A percentile compares a stretch with the other conserved stretches of the same genome.
Conservation (phyloP, 2,329 filamentous ascomycete genomes). For the Periconia sp. region DNA sequence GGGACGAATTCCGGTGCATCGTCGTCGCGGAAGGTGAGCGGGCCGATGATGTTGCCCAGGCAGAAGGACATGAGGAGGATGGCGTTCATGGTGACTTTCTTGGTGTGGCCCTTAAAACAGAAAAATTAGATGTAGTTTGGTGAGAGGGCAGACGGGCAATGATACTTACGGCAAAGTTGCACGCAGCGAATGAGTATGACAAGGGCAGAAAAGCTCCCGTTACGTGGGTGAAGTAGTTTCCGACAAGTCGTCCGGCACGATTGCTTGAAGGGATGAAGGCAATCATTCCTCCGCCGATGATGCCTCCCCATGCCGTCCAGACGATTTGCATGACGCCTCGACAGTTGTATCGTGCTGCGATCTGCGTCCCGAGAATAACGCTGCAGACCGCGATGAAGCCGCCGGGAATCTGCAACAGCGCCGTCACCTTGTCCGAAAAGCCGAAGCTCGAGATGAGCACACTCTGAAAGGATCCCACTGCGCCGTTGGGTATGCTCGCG, state of each 20-base stretch:
- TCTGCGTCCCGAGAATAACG: conserved; percentile 15
- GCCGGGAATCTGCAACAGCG: conserved; percentile 42
- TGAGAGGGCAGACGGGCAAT: not conserved
- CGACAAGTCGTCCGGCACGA: conserved; percentile 19
- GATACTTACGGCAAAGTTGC: conserved; percentile 21
- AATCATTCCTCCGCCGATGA: conserved; percentile 17
- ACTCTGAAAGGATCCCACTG: conserved; percentile 35
- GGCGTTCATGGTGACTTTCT: conserved; percentile 46
- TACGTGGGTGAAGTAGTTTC: conserved; percentile 26
- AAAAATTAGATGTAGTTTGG: conserved; percentile 6
- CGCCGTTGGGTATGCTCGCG: conserved; percentile 41
- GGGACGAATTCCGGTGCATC: conserved; percentile 47
- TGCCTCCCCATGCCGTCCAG: conserved; percentile 16
- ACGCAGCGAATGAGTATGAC: conserved; percentile 22
- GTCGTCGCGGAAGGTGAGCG: conserved; percentile 47
- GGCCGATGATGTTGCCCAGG: conserved; percentile 47
- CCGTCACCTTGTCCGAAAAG: conserved; percentile 60
- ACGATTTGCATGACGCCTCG: conserved; percentile 18
- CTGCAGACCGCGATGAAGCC: conserved; percentile 20
- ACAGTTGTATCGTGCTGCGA: conserved; percentile 17
- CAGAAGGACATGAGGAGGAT: conserved; percentile 43
- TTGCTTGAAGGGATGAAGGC: conserved; percentile 17
- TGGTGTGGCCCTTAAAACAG: conserved; percentile 40
- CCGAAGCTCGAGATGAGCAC: conserved; percentile 41
- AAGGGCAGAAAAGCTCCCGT: conserved; percentile 22